A percentile compares a stretch with the other conserved stretches of the same genome.
These are phyloP conservation scores for Leptographium galeiforme DNA, from an alignment of 2,329 filamentous ascomycete species.

Conservation along the genomic window DNA sequence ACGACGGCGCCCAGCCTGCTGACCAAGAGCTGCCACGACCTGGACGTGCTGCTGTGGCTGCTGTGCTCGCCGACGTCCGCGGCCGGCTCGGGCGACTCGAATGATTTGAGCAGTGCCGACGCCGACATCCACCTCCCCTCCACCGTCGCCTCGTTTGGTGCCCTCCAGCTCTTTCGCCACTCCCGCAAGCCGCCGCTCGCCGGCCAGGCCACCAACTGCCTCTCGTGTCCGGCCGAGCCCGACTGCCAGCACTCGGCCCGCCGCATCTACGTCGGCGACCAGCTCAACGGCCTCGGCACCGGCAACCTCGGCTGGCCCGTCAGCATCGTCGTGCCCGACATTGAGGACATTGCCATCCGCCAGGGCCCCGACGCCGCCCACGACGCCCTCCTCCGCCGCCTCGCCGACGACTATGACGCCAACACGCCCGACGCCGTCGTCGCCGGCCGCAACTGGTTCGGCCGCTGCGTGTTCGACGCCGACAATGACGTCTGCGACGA, in stretches of 20 bases:
- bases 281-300: constrained; percentile 43
- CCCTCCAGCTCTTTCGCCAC: constrained; percentile 64
- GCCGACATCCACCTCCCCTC: constrained; percentile 50
- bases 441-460: constrained; percentile 59
- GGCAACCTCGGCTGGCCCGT: constrained; percentile 71
- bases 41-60: constrained; percentile 86
- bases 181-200: constrained; percentile 64
- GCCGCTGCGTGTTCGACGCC: constrained; percentile 85
- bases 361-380: constrained; percentile 34
- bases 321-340: constrained; percentile 80
- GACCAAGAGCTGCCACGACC: constrained; percentile 93
- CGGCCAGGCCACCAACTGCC: constrained; percentile 71
- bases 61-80: constrained; percentile 53
- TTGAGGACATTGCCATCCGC: constrained; percentile 55
- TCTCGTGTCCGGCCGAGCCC: constrained; percentile 60
- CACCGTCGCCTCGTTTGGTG: constrained; percentile 62
- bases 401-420: constrained; percentile 38
- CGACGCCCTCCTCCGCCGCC: constrained; percentile 21
- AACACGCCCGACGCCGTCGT: constrained; percentile 33
- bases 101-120: no score
- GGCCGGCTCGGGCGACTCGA: no score
- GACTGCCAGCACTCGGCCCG: constrained; percentile 77
- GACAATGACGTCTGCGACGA: constrained; percentile 94
- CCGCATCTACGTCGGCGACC: constrained; percentile 56
- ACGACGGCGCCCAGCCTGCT: constrained; percentile 69